phyloP scores from a whole-genome alignment of 768 basidiomycete species.

The Polyporus arcularius region DNA sequence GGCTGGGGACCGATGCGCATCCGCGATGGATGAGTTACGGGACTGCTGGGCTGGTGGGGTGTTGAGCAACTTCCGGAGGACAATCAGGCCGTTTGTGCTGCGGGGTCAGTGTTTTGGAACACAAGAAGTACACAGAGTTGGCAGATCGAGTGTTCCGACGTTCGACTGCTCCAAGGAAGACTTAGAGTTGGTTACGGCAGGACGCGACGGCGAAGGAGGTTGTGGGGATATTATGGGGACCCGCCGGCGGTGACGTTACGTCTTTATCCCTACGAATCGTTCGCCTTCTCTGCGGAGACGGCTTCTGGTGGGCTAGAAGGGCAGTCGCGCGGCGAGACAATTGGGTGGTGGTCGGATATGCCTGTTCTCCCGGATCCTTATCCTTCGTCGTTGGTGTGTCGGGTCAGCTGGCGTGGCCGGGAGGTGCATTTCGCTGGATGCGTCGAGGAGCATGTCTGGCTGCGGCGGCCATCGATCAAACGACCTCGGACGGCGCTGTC shows the following conservation, averaged over 20 bases:
- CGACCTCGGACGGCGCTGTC: neutral
- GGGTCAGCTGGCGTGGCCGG: neutral
- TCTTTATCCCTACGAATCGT: neutral
- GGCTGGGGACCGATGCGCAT: too few relatives aligned
- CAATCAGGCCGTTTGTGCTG: neutral
- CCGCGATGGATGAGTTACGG: too few relatives aligned
- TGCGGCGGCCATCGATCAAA: neutral
- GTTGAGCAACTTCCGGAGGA: neutral
- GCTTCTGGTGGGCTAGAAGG: neutral
- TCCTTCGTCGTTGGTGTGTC: too few relatives aligned
- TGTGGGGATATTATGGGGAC: neutral
- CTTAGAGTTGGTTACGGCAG: neutral
- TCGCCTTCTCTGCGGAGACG: neutral
- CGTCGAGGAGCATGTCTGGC: neutral
- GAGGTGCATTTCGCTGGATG: neutral
- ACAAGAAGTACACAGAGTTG: neutral
- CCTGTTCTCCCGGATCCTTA: too few relatives aligned
- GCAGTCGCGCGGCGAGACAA: neutral
- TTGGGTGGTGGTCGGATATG: neutral
- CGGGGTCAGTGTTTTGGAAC: neutral
- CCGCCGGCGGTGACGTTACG: neutral
- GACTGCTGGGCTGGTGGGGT: too few relatives aligned
- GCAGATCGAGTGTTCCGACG: neutral
- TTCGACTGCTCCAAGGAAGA: too few relatives aligned
- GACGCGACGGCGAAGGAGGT: neutral